phyloP scores from a whole-genome alignment of 768 basidiomycete genomes.

The Boletus subparvulus region DNA sequence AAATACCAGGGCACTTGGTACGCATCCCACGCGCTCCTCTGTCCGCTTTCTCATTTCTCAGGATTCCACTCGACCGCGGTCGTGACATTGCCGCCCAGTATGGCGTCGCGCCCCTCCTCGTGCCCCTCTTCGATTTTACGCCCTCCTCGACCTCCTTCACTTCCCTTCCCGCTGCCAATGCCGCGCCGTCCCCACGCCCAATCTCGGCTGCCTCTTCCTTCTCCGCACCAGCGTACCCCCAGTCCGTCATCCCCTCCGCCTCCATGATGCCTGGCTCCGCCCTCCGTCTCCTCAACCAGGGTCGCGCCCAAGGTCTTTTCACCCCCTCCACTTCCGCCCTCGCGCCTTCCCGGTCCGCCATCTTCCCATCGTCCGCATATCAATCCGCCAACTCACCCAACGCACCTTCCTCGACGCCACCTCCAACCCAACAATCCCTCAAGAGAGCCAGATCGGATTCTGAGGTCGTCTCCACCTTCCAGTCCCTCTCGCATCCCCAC shows the following conservation, averaged over 20 bases:
- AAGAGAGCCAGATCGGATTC: slow-evolving; percentile 68
- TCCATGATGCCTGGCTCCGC: slow-evolving; percentile 88
- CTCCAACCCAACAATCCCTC: slow-evolving; percentile 45
- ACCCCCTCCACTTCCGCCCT: slow-evolving; percentile 77
- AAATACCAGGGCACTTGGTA: slow-evolving; percentile 99
- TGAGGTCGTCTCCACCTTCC: slow-evolving; percentile 41
- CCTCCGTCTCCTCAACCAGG: slow-evolving; percentile 79
- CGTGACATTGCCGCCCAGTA: slow-evolving; percentile 91
- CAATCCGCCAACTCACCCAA: slow-evolving; percentile 48
- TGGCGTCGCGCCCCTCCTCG: slow-evolving; percentile 84
- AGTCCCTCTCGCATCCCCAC: slow-evolving; percentile 13
- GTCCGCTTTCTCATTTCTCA: slow-evolving; percentile 31
- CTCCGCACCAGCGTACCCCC: slow-evolving; percentile 51
- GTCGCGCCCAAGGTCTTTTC: slow-evolving; percentile 81
- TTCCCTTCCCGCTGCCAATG: slow-evolving; percentile 58
- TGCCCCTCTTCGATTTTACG: slow-evolving; percentile 91
- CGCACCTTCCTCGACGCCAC: slow-evolving; percentile 54
- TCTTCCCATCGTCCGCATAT: slow-evolving; percentile 55
- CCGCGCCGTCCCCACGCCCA: slow-evolving; percentile 55
- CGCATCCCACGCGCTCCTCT: slow-evolving; percentile 26
- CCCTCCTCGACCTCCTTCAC: slow-evolving; percentile 71
- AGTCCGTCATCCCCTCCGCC: slow-evolving; percentile 66
- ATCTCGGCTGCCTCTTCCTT: slow-evolving; percentile 70
- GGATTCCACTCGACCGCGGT: slow-evolving; percentile 95
- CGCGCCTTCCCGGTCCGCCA: slow-evolving; percentile 42